Conservation (phyloP, 768 basidiomycete genomes). For the Piloderma croceum region DNA sequence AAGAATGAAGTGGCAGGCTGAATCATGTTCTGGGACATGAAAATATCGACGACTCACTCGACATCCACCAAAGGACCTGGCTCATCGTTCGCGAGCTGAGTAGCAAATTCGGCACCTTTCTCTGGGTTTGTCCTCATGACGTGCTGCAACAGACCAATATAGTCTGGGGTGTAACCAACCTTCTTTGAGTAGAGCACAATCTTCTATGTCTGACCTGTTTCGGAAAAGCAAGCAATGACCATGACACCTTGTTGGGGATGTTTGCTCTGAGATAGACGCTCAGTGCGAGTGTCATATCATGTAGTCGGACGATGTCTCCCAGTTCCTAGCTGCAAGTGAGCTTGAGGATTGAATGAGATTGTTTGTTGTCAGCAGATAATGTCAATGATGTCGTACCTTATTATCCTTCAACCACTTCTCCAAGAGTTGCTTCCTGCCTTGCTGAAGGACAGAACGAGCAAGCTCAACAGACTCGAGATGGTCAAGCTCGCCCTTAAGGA, state of each 20-base stretch:
- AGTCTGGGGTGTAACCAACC: constrained; percentile 90
- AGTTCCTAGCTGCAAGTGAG: constrained; percentile 98
- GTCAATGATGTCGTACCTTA: constrained; percentile 56
- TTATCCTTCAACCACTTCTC: constrained; percentile 99
- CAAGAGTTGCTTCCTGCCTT: constrained; percentile 92
- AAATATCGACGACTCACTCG: constrained; percentile 96
- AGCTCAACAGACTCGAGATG: constrained; percentile 93
- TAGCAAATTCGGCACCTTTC: constrained; percentile 97
- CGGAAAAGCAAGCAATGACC: constrained; percentile 98
- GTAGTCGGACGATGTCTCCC: constrained; percentile 89
- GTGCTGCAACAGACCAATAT: constrained; percentile 87
- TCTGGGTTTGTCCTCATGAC: constrained; percentile 95
- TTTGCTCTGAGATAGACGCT: constrained; percentile 97
- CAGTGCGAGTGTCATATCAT: constrained; percentile 95
- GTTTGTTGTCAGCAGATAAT: no score
- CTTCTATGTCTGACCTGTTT: constrained; percentile 97
- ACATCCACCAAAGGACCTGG: constrained; percentile 87
- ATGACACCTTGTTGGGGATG: constrained; percentile 96
- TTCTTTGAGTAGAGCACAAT: constrained; percentile 97
- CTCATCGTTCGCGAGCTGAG: constrained; percentile 91
- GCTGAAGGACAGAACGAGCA: constrained; percentile 90
- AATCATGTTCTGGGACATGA: constrained; percentile 99
- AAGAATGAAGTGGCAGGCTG: constrained; percentile 98
- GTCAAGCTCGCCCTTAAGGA: constrained; percentile 97
- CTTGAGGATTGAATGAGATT: constrained; percentile 34